Conservation (phyloP, 176 grass and related monocot genomes). For the Oryza rufipogon region DNA sequence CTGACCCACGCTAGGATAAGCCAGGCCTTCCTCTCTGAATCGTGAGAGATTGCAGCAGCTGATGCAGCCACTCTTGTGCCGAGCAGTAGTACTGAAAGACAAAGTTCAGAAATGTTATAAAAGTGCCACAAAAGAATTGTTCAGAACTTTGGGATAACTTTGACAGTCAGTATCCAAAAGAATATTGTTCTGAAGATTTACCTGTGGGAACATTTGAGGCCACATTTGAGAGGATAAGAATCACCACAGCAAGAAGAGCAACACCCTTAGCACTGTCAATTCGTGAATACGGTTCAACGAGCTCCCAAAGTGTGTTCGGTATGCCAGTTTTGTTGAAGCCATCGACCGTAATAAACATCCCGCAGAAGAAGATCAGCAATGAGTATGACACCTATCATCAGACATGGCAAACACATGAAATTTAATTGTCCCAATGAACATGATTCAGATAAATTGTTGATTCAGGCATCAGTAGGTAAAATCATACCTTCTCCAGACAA, state of each 20-base stretch:
- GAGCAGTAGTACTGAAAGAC: conserved; percentile 72
- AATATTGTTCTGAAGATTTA: conserved; percentile 8
- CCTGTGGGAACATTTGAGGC: conserved; percentile 97
- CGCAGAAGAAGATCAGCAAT: conserved; percentile 88
- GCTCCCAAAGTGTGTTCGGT: conserved; percentile 84
- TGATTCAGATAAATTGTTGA: not conserved
- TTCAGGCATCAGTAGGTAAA: not conserved
- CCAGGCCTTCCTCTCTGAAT: conserved; percentile 78
- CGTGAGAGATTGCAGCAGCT: conserved; percentile 68
- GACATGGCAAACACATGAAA: not conserved
- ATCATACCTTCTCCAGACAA: conserved; percentile 85
- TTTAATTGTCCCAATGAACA: not conserved
- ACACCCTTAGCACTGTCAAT: conserved; percentile 71
- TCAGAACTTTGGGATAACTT: not conserved
- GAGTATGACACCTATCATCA: conserved; percentile 89
- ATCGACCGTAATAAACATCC: conserved; percentile 97
- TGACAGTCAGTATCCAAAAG: not conserved
- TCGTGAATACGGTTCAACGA: conserved; percentile 78
- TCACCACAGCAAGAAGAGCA: conserved; percentile 65
- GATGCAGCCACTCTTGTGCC: conserved; percentile 85
- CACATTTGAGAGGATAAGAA: conserved; percentile 89
- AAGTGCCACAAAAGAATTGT: not conserved
- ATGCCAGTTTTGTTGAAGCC: conserved; percentile 96
- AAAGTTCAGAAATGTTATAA: conserved; percentile 2
- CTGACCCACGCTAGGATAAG: conserved; percentile 89